These are phyloP conservation scores for Austroboletus rostrupii DNA, from an alignment of 1,284 basidiomycete species.

Conservation along the genomic window DNA sequence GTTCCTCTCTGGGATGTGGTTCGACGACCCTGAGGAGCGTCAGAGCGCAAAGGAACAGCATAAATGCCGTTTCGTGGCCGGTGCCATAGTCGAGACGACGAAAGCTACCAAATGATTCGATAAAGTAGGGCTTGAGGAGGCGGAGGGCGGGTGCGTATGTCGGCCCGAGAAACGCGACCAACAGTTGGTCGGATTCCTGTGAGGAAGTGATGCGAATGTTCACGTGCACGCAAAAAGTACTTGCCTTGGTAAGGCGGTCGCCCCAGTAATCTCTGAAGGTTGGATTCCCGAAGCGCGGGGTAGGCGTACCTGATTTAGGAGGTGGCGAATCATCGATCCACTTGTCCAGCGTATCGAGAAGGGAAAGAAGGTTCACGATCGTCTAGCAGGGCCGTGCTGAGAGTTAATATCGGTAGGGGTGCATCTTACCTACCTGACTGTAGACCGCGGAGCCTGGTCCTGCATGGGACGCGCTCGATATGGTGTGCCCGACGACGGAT, in stretches of 20 bases:
- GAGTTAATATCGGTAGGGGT: neutral
- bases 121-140: constrained; percentile 71
- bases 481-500: constrained; percentile 60
- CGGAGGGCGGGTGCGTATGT: constrained; percentile 47
- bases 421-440: constrained; percentile 17
- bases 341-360: constrained; percentile 67
- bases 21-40: constrained; percentile 60
- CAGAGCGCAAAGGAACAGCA: constrained; percentile 71
- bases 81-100: constrained; percentile 94
- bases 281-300: constrained; percentile 93
- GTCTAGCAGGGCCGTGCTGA: constrained; percentile 37
- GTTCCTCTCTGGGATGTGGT: constrained; percentile 51
- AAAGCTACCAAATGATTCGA: constrained; percentile 88
- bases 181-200: constrained; percentile 61
- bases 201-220: neutral
- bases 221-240: constrained; percentile 14
- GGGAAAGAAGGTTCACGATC: constrained; percentile 42
- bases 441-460: constrained; percentile 8
- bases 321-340: constrained; percentile 88
- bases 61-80: constrained; percentile 90
- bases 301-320: constrained; percentile 45
- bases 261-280: constrained; percentile 87
- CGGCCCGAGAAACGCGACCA: constrained; percentile 48
- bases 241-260: constrained; percentile 71
- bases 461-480: constrained; percentile 34